Evolutionary conservation across 495 filamentous ascomycete species (phyloP).

Genomic region (Aspergillus leporis): DNA sequence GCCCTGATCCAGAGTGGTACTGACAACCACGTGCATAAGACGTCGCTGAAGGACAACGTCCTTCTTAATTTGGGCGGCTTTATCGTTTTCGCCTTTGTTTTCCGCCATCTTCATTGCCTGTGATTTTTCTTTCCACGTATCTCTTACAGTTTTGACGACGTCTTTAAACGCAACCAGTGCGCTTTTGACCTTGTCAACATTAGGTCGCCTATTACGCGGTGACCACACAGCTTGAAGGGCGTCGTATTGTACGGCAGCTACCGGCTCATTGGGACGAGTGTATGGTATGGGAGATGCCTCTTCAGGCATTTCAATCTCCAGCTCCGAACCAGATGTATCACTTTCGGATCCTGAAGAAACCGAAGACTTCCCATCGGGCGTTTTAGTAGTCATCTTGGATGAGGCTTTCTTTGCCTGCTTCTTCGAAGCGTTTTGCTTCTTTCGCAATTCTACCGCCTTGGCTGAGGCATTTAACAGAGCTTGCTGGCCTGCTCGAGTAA

Average conservation of each 20-base stretch:
- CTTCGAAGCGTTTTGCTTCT: conserved; percentile 16
- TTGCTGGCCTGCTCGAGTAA: conserved; percentile 16
- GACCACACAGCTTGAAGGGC: conserved; percentile 65
- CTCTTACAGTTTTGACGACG: conserved; percentile 60
- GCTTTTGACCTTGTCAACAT: conserved; percentile 49
- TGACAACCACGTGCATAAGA: conserved; percentile 60
- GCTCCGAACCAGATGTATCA: conserved; percentile 51
- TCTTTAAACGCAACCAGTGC: conserved; percentile 60
- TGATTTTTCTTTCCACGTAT: conserved; percentile 61
- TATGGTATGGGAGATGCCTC: conserved; percentile 57
- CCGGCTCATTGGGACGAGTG: conserved; percentile 49
- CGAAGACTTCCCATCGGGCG: conserved; percentile 34
- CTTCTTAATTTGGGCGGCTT: conserved; percentile 39
- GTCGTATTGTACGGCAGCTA: conserved; percentile 61
- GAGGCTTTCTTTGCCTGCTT: conserved; percentile 29
- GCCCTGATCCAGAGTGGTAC: conserved; percentile 58
- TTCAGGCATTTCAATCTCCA: conserved; percentile 45
- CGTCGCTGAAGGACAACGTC: conserved; percentile 59
- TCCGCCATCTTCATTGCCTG: conserved; percentile 59
- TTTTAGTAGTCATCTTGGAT: conserved; percentile 23
- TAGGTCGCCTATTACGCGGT: conserved; percentile 48
- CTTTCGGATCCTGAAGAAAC: conserved; percentile 45
- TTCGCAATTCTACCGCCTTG: conserved; percentile 4
- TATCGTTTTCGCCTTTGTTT: conserved; percentile 47
- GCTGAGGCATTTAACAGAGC: conserved; percentile 1